Evolutionary conservation across 345 rosid genomes (phyloP).

Genomic region (Syzygium aqueum): DNA sequence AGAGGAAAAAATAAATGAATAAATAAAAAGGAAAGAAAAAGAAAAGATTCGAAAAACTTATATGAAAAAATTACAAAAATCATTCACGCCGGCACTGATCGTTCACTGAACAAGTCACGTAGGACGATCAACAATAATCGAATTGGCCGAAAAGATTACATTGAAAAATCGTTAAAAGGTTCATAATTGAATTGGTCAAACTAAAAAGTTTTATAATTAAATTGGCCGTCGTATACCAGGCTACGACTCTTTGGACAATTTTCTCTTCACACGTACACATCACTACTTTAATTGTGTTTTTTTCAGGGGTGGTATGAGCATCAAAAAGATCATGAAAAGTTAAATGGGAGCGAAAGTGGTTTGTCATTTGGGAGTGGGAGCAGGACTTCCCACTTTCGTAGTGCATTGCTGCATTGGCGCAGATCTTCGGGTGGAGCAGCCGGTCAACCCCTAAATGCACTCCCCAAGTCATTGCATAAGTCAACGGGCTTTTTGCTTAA

Average conservation of each 20-base stretch:
- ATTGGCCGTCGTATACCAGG: fast-evolving
- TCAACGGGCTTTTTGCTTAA: background rate
- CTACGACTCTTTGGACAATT: fast-evolving
- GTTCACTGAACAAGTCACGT: too few relatives aligned
- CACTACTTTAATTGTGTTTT: background rate
- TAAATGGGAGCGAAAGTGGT: background rate
- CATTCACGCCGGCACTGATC: fast-evolving
- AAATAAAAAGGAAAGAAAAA: background rate
- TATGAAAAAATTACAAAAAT: background rate
- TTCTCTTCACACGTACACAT: fast-evolving
- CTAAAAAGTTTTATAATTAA: background rate
- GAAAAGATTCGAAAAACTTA: fast-evolving
- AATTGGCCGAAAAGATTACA: background rate
- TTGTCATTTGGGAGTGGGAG: background rate
- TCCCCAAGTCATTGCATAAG: background rate
- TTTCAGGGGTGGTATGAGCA: background rate
- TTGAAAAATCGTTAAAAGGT: background rate
- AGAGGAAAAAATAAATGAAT: background rate
- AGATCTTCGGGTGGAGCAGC: background rate
- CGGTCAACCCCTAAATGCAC: background rate
- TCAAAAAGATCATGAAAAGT: background rate
- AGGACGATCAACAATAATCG: too few relatives aligned
- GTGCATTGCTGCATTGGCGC: background rate
- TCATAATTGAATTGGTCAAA: background rate
- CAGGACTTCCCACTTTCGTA: background rate